phyloP scores from a whole-genome alignment of 2,329 filamentous ascomycete species.

The Penicillium occitanis region DNA sequence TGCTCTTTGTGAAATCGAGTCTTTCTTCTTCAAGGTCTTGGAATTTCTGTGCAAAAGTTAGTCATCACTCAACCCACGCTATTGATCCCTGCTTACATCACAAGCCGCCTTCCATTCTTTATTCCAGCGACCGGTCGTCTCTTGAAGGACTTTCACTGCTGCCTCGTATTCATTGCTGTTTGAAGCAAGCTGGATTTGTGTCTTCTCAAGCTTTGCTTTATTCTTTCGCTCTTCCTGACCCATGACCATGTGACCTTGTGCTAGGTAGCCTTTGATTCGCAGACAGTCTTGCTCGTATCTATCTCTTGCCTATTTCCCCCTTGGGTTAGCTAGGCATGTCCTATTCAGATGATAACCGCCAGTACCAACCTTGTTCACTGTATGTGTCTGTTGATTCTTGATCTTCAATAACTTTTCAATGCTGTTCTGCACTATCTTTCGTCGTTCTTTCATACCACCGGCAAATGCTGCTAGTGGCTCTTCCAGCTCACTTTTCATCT shows the following conservation, averaged over 20 bases:
- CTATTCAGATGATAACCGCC: not conserved
- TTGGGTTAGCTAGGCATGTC: slow-evolving; percentile 9
- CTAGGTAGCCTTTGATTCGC: slow-evolving; percentile 97
- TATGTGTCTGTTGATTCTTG: slow-evolving; percentile 86
- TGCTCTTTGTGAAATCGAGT: slow-evolving; percentile 95
- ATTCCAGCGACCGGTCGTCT: slow-evolving; percentile 95
- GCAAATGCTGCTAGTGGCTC: slow-evolving; percentile 89
- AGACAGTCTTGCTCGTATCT: slow-evolving; percentile 96
- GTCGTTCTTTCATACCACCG: slow-evolving; percentile 90
- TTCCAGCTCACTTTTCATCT: slow-evolving; percentile 96
- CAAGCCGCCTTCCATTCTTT: slow-evolving; percentile 97
- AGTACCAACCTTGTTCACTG: slow-evolving; percentile 78
- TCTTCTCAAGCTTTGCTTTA: slow-evolving; percentile 98
- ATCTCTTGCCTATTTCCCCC: slow-evolving; percentile 67
- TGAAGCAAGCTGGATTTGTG: slow-evolving; percentile 87
- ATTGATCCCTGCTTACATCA: slow-evolving; percentile 50
- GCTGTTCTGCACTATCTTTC: slow-evolving; percentile 92
- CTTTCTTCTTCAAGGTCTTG: slow-evolving; percentile 98
- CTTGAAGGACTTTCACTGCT: slow-evolving; percentile 88
- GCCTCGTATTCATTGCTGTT: slow-evolving; percentile 93
- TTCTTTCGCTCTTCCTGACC: slow-evolving; percentile 98
- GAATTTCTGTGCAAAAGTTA: slow-evolving; percentile 68
- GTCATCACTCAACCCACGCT: slow-evolving; percentile 8
- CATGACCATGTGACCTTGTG: slow-evolving; percentile 99
- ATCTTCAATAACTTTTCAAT: slow-evolving; percentile 92